Evolutionary conservation across 148 eudicot genomes (phyloP).

Genomic region (Beta vulgaris): DNA sequence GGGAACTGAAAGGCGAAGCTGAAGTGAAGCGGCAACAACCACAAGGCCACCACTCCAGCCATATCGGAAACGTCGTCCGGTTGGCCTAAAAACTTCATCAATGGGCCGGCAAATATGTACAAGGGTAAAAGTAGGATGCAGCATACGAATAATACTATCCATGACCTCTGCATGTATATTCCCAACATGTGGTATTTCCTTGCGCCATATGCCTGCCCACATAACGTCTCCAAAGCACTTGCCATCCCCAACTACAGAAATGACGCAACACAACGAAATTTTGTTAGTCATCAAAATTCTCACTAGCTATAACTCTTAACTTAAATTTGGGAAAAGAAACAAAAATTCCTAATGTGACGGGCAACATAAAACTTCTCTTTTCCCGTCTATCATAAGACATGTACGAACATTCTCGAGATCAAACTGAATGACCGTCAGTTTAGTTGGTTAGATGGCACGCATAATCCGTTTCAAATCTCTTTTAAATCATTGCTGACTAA

Average conservation of each 20-base stretch:
- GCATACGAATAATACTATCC: slow-evolving; percentile 42
- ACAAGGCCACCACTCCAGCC: slow-evolving; percentile 31
- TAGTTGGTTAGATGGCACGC: too few species aligned
- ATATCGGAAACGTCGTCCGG: slow-evolving; percentile 42
- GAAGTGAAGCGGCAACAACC: slow-evolving; percentile 52
- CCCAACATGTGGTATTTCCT: slow-evolving; percentile 57
- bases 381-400: too few species aligned
- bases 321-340: too few species aligned
- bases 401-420: too few species aligned
- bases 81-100: slow-evolving; percentile 46
- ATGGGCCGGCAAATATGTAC: slow-evolving; percentile 38
- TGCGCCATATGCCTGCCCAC: slow-evolving; percentile 61
- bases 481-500: too few species aligned
- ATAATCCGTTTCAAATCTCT: too few species aligned
- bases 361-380: too few species aligned
- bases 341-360: too few species aligned
- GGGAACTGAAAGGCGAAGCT: slow-evolving; percentile 56
- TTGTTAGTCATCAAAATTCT: too few species aligned
- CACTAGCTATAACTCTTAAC: too few species aligned
- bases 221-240: slow-evolving; percentile 55
- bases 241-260: slow-evolving; percentile 63
- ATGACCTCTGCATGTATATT: slow-evolving; percentile 53
- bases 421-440: too few species aligned
- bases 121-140: slow-evolving; percentile 37
- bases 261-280: too few species aligned